Conservation (phyloP, 345 rosid species). For the Brassica nigra region DNA sequence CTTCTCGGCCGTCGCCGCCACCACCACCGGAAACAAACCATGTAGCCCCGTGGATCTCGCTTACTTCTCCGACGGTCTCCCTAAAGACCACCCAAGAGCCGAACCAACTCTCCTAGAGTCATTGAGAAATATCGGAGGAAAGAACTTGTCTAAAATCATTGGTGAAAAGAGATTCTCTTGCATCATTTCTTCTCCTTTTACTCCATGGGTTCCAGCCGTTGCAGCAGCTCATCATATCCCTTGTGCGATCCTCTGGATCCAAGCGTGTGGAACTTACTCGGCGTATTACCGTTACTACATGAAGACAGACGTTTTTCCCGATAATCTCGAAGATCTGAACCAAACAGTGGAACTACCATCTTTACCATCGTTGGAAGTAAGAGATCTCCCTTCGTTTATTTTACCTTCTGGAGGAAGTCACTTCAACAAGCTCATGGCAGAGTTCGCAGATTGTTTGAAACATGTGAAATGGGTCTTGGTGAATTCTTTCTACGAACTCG, state of each 20-base stretch:
- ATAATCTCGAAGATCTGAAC: conserved; percentile 28
- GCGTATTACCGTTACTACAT: conserved; percentile 49
- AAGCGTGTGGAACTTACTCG: conserved; percentile 47
- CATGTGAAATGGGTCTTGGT: conserved; percentile 56
- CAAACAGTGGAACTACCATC: conserved; percentile 41
- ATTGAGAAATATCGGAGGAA: conserved; percentile 35
- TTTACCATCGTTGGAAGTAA: conserved; percentile 40
- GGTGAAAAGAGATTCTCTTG: conserved; percentile 34
- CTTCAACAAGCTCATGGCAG: conserved; percentile 2
- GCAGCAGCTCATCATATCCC: conserved; percentile 48
- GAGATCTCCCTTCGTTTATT: conserved; percentile 56
- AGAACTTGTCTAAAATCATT: conserved; percentile 44
- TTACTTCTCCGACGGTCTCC: conserved; percentile 52
- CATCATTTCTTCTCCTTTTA: conserved; percentile 46
- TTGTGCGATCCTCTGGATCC: conserved; percentile 56
- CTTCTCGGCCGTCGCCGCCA: conserved; percentile 4
- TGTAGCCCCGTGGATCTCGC: conserved; percentile 29
- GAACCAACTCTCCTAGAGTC: conserved; percentile 2
- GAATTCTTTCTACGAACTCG: conserved; percentile 53
- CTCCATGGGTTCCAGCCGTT: conserved; percentile 53
- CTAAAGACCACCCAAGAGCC: conserved; percentile 35
- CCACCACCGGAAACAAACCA: not conserved
- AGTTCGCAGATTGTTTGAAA: conserved; percentile 35
- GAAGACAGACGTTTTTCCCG: conserved; percentile 38
- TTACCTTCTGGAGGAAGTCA: conserved; percentile 34